Percentiles rank a stretch among this genome's conserved stretches.
Conservation (phyloP, 2,329 filamentous ascomycete genomes). For the Pseudocercospora crystallina region DNA sequence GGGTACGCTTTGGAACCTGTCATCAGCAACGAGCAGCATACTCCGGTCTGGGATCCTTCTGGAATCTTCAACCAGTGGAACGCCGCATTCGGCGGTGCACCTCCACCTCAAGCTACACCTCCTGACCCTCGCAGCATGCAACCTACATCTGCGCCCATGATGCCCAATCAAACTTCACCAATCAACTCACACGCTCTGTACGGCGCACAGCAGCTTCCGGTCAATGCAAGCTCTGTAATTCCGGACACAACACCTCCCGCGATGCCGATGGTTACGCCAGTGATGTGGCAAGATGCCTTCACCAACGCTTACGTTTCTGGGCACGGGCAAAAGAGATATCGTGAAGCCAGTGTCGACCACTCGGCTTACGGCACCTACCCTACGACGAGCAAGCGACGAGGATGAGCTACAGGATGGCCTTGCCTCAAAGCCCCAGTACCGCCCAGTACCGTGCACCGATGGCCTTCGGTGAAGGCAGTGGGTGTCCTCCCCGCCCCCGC, state of each 20-base stretch:
- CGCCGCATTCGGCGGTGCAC: slow-evolving; percentile 78
- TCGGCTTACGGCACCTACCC: slow-evolving; percentile 21
- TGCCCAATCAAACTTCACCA: slow-evolving; percentile 37
- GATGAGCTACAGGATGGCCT: slow-evolving; percentile 7
- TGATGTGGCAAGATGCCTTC: slow-evolving; percentile 54
- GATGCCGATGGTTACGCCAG: slow-evolving; percentile 44
- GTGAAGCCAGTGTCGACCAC: slow-evolving; percentile 40
- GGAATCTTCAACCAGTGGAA: slow-evolving; percentile 77
- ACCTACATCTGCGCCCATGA: slow-evolving; percentile 31
- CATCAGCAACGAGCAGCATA: slow-evolving; percentile 30
- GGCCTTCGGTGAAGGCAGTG: too few species aligned
- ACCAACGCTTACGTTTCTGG: slow-evolving; percentile 37
- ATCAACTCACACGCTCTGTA: slow-evolving; percentile 24
- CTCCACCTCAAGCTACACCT: slow-evolving; percentile 45
- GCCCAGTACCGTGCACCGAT: too few species aligned
- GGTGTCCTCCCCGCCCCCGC: not conserved
- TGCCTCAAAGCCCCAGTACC: too few species aligned
- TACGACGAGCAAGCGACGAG: slow-evolving; percentile 20
- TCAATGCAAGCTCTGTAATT: slow-evolving; percentile 18
- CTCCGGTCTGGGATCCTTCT: slow-evolving; percentile 37
- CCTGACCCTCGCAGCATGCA: slow-evolving; percentile 32
- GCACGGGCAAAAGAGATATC: slow-evolving; percentile 46
- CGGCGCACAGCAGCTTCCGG: slow-evolving; percentile 22
- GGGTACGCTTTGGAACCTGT: slow-evolving; percentile 28
- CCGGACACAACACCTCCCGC: slow-evolving; percentile 21